Base-by-base conservation (phyloP, 2,329 filamentous ascomycete genomes). In the Microcyclospora tardicrescens region DNA sequence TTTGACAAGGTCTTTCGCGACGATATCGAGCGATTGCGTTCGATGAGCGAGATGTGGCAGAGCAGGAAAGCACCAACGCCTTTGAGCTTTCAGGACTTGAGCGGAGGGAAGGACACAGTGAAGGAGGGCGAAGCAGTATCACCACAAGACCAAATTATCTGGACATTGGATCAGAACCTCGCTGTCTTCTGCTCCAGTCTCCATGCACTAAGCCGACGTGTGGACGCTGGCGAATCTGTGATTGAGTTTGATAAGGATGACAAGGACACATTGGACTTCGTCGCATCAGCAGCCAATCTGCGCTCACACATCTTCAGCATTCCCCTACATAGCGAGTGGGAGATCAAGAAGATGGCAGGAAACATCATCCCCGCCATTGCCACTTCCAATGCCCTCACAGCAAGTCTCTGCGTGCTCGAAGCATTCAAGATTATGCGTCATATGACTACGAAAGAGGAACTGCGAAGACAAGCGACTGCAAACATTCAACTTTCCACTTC, bases 341-440 rank as follows among this genome's bases (percentile, higher is more conserved):
- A 96, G 56, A 87, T 91, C 53, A 98, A 98, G 65, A 75, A 98
- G 63, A 98, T 96, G 89, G 91, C 91, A 3, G 91, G 91, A 38
- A 98, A 98, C 58, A 98, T 98, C 53, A 98, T 98, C 44, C 91
- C 91, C 1, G 91, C 91, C 2, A 98, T 98, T 56, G 91, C 91
- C 5, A 98, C 91, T 0, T 96, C 91, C 0, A 98, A 98, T 59
- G 91, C 91, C 12, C 93, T 96, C 59, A 89, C 91, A 2, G 91
- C 91, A 12, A 82, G 85, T 10, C 72, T 98, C 9, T 96, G 87
- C 55, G 86, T 96, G 6, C 66, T 98, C 16, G 81, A 96, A 59
- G 80, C 87, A 0, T 91, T 93, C 68, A 96, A 95, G 60, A 80
- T 96, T 16, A 65, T 98, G 41, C 79, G 48, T 71, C 54, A 74